These are phyloP conservation scores for Aspergillus unguis DNA, from an alignment of 2,329 filamentous ascomycete genomes.

Conservation along the genomic window DNA sequence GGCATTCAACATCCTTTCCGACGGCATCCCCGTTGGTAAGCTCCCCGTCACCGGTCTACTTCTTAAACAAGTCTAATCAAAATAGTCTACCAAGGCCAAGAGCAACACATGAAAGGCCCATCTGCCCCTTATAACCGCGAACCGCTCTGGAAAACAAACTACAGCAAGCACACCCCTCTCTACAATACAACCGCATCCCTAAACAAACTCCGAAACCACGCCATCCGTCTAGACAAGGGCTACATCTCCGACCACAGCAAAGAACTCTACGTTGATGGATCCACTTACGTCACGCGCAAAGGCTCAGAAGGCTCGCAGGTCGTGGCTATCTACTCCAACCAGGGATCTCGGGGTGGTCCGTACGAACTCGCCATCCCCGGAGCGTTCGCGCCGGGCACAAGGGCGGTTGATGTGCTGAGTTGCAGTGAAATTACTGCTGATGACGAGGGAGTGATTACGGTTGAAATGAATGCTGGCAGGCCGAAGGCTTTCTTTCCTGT, in stretches of 20 bases:
- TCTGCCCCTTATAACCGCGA: conserved; percentile 50
- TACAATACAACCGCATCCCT: conserved; percentile 38
- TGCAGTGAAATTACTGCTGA: conserved; percentile 25
- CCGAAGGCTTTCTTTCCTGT: conserved; percentile 30
- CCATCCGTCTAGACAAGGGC: conserved; percentile 29
- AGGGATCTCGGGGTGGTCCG: conserved; percentile 27
- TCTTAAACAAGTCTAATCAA: background rate
- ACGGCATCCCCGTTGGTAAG: conserved; percentile 56
- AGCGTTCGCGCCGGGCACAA: conserved; percentile 22
- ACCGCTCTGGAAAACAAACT: conserved; percentile 50
- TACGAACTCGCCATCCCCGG: conserved; percentile 29
- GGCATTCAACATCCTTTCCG: conserved; percentile 56
- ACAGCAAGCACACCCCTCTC: conserved; percentile 37
- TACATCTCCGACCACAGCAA: conserved; percentile 40
- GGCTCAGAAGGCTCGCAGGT: conserved; percentile 40
- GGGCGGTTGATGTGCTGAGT: conserved; percentile 24
- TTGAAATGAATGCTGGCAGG: conserved; percentile 26
- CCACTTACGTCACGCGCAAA: conserved; percentile 44
- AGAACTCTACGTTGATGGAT: conserved; percentile 40
- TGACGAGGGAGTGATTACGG: conserved; percentile 17
- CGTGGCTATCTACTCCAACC: conserved; percentile 44
- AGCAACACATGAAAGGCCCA: conserved; percentile 56
- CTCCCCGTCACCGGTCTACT: background rate
- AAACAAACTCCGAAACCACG: conserved; percentile 44
- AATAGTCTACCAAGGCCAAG: conserved; percentile 59